Conservation (phyloP, 2,329 filamentous ascomycete species). For the Blastomyces parvus region DNA sequence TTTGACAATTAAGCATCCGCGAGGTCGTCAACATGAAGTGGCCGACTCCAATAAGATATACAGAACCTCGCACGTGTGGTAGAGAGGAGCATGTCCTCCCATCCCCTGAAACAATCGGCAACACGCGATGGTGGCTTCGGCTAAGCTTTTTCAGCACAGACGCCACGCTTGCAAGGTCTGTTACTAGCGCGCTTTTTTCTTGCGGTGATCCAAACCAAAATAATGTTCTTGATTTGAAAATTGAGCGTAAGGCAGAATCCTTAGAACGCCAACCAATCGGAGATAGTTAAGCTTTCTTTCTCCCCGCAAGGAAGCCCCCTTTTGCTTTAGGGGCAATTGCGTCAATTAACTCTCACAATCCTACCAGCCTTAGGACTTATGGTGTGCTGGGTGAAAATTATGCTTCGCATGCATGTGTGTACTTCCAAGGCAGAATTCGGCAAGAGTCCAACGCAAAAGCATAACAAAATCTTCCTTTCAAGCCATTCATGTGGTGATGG, state of each 20-base stretch:
- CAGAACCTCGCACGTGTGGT: neutral
- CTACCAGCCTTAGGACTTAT: neutral
- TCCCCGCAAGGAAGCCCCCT: too few species aligned
- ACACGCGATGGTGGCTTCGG: neutral
- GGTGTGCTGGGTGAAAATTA: neutral
- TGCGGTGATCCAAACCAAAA: too few species aligned
- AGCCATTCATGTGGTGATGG: neutral
- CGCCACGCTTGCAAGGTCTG: neutral
- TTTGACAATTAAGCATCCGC: neutral
- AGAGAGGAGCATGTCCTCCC: neutral
- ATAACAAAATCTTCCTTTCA: neutral
- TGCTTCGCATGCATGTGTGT: neutral
- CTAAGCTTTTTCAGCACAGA: neutral
- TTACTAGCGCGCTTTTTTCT: neutral
- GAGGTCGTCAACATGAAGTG: neutral
- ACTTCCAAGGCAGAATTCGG: neutral
- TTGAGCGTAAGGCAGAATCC: too few species aligned
- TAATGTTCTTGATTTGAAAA: too few species aligned
- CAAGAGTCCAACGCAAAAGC: neutral
- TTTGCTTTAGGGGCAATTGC: too few species aligned
- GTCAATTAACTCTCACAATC: neutral
- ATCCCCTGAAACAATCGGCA: neutral
- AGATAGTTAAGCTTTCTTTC: too few species aligned
- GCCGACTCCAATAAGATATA: neutral
- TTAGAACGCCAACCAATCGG: too few species aligned